Conservation (phyloP, 495 filamentous ascomycete genomes). For the Talaromyces ruber region DNA sequence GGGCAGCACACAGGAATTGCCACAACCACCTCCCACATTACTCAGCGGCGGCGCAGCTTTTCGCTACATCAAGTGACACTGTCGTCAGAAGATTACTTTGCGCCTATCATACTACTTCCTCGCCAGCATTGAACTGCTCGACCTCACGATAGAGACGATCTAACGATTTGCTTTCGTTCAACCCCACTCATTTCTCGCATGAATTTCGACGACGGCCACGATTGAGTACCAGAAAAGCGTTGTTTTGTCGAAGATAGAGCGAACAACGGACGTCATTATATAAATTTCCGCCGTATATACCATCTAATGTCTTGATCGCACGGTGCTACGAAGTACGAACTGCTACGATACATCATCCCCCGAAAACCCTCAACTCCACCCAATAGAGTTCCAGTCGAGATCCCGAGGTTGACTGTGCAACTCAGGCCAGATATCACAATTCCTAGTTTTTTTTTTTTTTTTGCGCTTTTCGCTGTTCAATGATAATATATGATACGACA, state of each 20-base stretch:
- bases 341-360: not conserved
- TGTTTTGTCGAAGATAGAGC: not conserved
- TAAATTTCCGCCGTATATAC: not conserved
- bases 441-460: not conserved
- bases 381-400: not conserved
- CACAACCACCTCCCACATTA: not conserved
- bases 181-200: not conserved
- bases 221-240: not conserved
- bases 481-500: conserved; percentile 9
- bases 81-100: not conserved
- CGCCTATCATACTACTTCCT: not conserved
- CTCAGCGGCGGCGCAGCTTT: not conserved
- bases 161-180: not conserved
- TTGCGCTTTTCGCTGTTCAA: not conserved
- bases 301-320: not conserved
- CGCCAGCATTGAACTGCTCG: not conserved
- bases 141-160: not conserved
- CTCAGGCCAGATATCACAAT: not conserved
- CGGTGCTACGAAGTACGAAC: not conserved
- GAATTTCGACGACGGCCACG: not conserved
- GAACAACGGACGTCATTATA: not conserved
- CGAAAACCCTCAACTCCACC: not conserved
- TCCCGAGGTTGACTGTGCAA: not conserved
- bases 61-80: not conserved
- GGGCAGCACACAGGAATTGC: not conserved